Percentiles rank a stretch among this genome's conserved stretches.
These are phyloP conservation scores for Populus ilicifolia DNA, from an alignment of 345 rosid genomes.

Conservation along the genomic window DNA sequence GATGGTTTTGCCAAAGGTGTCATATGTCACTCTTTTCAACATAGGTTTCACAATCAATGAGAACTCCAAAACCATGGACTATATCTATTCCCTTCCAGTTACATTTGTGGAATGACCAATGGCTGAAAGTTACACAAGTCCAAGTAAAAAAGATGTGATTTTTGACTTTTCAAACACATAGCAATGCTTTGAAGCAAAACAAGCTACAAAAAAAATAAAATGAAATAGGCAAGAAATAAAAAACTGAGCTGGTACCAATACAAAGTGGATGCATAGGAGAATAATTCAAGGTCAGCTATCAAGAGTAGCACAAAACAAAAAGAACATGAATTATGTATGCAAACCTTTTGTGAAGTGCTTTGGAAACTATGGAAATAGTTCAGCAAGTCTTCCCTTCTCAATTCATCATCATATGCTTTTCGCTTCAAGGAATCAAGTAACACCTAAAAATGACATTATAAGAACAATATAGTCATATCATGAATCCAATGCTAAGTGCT, in stretches of 20 bases:
- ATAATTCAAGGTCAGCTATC: not conserved
- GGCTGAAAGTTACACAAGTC: not conserved
- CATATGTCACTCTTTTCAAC: not conserved
- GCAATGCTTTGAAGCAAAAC: not conserved
- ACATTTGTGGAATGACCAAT: not conserved
- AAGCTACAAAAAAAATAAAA: not conserved
- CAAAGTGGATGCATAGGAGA: not conserved
- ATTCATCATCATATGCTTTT: constrained; percentile 85
- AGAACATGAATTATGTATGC: constrained; percentile 6
- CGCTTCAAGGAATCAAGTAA: constrained; percentile 78
- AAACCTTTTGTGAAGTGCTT: constrained; percentile 72
- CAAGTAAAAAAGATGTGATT: not conserved
- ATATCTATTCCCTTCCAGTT: not conserved
- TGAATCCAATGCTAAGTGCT: not conserved
- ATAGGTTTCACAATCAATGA: not conserved
- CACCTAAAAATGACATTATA: constrained; percentile 38
- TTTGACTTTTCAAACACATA: not conserved
- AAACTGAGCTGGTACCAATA: not conserved
- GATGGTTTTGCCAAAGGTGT: not conserved
- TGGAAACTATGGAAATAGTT: constrained; percentile 77
- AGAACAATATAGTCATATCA: not conserved
- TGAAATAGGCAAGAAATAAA: not conserved
- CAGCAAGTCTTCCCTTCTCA: constrained; percentile 82
- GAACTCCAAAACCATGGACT: not conserved
- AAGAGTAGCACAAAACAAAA: not conserved